These are phyloP conservation scores for Silene conica DNA, from an alignment of 148 eudicot species.

Conservation along the genomic window DNA sequence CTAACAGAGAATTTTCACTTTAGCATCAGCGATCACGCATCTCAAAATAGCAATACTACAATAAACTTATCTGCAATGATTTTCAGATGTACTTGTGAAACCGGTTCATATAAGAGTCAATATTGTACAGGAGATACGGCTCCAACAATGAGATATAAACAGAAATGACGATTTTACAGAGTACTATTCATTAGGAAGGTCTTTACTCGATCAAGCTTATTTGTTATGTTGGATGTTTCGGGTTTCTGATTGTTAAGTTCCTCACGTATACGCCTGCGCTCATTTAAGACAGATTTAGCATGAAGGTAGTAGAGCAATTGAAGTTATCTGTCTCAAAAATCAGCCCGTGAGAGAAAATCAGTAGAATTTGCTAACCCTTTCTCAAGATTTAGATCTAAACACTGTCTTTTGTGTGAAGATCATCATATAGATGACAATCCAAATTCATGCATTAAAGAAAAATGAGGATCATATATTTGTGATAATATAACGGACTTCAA, in stretches of 20 bases:
- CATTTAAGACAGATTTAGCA: constrained; percentile 9
- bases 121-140: no score
- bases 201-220: constrained; percentile 69
- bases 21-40: neutral
- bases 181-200: neutral
- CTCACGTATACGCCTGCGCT: constrained; percentile 68
- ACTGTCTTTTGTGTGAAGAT: constrained; percentile 34
- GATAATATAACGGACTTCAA: constrained; percentile 37
- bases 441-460: neutral
- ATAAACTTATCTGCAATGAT: no score
- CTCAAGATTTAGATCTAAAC: constrained; percentile 71
- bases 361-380: constrained; percentile 47
- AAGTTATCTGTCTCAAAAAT: neutral
- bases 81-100: no score
- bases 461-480: neutral
- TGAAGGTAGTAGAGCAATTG: neutral
- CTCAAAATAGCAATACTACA: neutral
- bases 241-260: constrained; percentile 64
- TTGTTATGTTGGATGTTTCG: constrained; percentile 60
- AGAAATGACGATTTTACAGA: neutral
- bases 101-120: no score
- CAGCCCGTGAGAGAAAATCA: neutral
- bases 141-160: neutral
- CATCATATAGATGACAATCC: neutral
- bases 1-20: no score